Conservation (phyloP, 2,329 filamentous ascomycete species). For the Trichoderma arundinaceum region DNA sequence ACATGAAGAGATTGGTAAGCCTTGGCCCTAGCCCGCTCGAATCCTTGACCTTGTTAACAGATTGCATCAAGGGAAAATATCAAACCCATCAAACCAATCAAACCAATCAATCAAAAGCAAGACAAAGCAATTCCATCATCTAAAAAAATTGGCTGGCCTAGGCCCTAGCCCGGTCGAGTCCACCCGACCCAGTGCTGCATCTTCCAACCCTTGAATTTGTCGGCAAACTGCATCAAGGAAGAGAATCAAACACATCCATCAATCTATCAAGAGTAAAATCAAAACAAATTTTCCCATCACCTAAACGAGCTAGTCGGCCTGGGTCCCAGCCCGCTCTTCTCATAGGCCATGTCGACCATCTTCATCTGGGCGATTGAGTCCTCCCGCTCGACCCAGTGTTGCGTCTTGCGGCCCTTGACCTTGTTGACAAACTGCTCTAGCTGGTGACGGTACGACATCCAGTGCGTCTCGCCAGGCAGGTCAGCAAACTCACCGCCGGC, state of each 20-base stretch:
- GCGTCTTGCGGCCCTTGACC: constrained; percentile 47
- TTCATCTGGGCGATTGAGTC: constrained; percentile 53
- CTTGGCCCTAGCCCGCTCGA: too few species aligned
- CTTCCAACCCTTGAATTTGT: too few species aligned
- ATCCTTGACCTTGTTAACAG: too few species aligned
- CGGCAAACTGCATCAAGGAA: neutral
- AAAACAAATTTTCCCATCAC: neutral
- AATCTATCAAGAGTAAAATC: neutral
- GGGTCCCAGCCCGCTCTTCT: constrained; percentile 41
- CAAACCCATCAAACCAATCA: too few species aligned
- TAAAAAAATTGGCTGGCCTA: too few species aligned
- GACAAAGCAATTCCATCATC: too few species aligned
- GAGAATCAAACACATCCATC: neutral
- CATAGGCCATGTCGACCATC: constrained; percentile 55
- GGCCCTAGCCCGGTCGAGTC: too few species aligned
- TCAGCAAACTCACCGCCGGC: constrained; percentile 37
- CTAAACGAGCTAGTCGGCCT: constrained; percentile 31
- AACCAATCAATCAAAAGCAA: too few species aligned
- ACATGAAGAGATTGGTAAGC: too few species aligned
- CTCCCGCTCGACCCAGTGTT: constrained; percentile 49
- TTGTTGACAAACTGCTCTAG: constrained; percentile 57
- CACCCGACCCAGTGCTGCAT: too few species aligned
- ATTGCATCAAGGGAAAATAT: too few species aligned
- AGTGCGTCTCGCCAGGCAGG: constrained; percentile 45
- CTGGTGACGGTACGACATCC: constrained; percentile 54